phyloP scores from a whole-genome alignment of 1,139 yeast species.

The Wickerhamomyces sp. region DNA sequence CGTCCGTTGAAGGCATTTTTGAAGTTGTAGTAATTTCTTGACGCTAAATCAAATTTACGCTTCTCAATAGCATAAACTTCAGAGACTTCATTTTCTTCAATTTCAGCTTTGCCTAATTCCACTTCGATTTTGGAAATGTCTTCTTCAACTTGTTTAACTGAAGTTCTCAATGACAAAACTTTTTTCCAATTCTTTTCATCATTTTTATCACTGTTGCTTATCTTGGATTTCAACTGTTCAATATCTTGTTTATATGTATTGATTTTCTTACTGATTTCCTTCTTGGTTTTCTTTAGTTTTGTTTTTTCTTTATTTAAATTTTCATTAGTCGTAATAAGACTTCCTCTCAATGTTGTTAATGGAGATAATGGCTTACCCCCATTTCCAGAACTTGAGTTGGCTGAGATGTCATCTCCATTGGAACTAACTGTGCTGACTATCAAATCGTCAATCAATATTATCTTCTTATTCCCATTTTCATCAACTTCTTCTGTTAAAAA shows the following conservation, averaged over 20 bases:
- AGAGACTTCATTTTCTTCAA: slow-evolving; percentile 33
- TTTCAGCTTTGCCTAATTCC: slow-evolving; percentile 28
- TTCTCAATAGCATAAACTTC: slow-evolving; percentile 37
- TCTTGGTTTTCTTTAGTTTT: slow-evolving; percentile 54
- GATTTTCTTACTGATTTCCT: slow-evolving; percentile 55
- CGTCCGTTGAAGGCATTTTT: slow-evolving; percentile 28
- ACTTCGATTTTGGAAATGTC: slow-evolving; percentile 35
- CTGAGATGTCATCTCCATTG: slow-evolving; percentile 18
- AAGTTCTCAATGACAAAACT: slow-evolving; percentile 36
- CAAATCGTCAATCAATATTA: slow-evolving; percentile 37
- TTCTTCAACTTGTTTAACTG: slow-evolving; percentile 38
- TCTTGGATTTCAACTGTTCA: slow-evolving; percentile 48
- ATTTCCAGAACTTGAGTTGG: slow-evolving; percentile 6
- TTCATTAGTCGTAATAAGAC: slow-evolving; percentile 57
- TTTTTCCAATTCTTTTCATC: slow-evolving; percentile 44
- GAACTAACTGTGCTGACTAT: slow-evolving; percentile 38
- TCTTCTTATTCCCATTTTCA: slow-evolving; percentile 24
- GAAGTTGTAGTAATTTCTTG: slow-evolving; percentile 31
- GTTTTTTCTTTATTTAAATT: slow-evolving; percentile 46
- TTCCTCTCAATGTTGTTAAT: slow-evolving; percentile 54
- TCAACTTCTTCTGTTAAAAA: slow-evolving; percentile 39
- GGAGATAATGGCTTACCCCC: slow-evolving; percentile 37
- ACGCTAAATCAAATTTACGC: slow-evolving; percentile 33
- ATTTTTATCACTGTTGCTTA: slow-evolving; percentile 40
- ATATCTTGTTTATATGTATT: slow-evolving; percentile 52